phyloP scores from a whole-genome alignment of 1,139 yeast species.

The Saccharomyces hybrid region DNA sequence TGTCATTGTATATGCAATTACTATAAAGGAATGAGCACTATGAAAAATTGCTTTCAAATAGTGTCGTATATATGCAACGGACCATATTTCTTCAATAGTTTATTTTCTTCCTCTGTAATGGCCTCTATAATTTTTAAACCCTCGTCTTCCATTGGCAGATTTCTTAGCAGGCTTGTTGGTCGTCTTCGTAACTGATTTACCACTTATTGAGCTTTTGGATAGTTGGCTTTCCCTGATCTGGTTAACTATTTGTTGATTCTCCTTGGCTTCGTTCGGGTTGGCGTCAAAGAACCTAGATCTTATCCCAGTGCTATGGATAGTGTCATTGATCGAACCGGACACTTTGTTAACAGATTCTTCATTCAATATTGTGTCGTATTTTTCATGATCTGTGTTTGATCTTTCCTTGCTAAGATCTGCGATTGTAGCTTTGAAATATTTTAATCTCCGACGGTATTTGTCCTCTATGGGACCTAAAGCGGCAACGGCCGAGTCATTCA shows the following conservation, averaged over 20 bases:
- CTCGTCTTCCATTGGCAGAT: slow-evolving; percentile 4
- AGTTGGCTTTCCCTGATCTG: slow-evolving; percentile 16
- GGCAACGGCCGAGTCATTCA: slow-evolving; percentile 44
- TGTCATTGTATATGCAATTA: not conserved
- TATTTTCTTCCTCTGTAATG: slow-evolving; percentile 4
- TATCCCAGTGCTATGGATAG: slow-evolving; percentile 6
- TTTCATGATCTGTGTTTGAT: not conserved
- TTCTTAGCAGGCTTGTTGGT: slow-evolving; percentile 2
- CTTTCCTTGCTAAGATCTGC: slow-evolving; percentile 35
- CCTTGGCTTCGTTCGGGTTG: slow-evolving; percentile 8
- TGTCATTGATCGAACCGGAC: not conserved
- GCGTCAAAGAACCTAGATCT: slow-evolving; percentile 17
- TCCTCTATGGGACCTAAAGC: slow-evolving; percentile 37
- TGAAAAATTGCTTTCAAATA: not conserved
- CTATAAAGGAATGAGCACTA: not conserved
- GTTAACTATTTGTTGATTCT: slow-evolving; percentile 15
- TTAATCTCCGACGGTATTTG: slow-evolving; percentile 40
- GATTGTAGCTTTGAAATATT: slow-evolving; percentile 41
- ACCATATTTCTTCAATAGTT: not conserved
- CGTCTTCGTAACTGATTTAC: not conserved
- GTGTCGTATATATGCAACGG: not conserved
- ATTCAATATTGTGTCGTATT: slow-evolving; percentile 10
- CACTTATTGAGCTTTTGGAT: not conserved
- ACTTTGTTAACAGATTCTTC: slow-evolving; percentile 5
- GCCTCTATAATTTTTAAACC: slow-evolving; percentile 8